These are phyloP conservation scores for Aureoboletus auriporus DNA, from an alignment of 768 basidiomycete genomes.

Conservation along the genomic window DNA sequence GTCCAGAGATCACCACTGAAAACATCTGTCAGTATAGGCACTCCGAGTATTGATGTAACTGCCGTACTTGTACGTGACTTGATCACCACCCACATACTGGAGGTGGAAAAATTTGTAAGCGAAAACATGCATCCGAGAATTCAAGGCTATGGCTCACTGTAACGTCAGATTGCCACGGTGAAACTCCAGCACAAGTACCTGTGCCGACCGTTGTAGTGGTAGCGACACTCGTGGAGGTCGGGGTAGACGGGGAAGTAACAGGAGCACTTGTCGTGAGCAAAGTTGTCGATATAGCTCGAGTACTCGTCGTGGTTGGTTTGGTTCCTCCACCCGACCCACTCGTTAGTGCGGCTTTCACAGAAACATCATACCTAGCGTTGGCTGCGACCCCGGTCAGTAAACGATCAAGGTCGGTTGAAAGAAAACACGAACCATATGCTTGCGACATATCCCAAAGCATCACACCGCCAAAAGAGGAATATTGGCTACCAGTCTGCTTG, in stretches of 20 bases:
- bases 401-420: background rate
- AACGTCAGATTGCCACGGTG: constrained; percentile 39
- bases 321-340: constrained; percentile 13
- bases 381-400: constrained; percentile 25
- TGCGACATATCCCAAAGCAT: constrained; percentile 44
- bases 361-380: constrained; percentile 56
- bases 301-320: constrained; percentile 5
- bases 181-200: constrained; percentile 38
- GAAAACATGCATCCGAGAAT: background rate
- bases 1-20: constrained; percentile 47
- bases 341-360: constrained; percentile 54
- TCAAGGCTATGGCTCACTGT: constrained; percentile 30
- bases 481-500: constrained; percentile 31
- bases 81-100: constrained; percentile 44
- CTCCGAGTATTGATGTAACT: too few relatives aligned
- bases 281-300: constrained; percentile 2
- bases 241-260: constrained; percentile 5
- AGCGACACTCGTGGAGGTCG: constrained; percentile 4
- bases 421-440: constrained; percentile 34
- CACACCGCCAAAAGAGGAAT: constrained; percentile 46
- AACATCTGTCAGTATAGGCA: background rate
- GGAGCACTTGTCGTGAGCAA: constrained; percentile 6
- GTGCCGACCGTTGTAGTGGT: constrained; percentile 8
- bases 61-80: constrained; percentile 41
- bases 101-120: background rate